Conservation (phyloP, 345 rosid species). For the Eutrema yunnanense region DNA sequence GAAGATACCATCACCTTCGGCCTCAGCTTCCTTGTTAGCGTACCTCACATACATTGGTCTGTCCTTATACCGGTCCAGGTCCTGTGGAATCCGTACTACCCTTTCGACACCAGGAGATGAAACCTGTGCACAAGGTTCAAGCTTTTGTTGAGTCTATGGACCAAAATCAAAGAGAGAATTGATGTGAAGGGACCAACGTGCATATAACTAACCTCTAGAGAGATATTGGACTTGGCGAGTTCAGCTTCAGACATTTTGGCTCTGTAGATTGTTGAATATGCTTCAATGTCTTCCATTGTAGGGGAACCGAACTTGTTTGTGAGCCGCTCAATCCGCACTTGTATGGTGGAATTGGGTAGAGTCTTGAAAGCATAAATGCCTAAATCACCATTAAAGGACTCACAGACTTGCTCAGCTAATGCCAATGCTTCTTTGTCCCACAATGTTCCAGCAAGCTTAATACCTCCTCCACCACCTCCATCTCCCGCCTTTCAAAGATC, state of each 20-base stretch:
- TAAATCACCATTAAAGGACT: constrained; percentile 60
- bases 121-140: constrained; percentile 42
- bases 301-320: constrained; percentile 81
- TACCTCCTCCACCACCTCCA: constrained; percentile 86
- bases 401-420: constrained; percentile 53
- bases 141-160: background rate
- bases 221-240: constrained; percentile 48
- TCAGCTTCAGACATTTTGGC: constrained; percentile 64
- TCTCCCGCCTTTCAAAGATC: constrained; percentile 58
- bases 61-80: constrained; percentile 76
- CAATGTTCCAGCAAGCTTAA: constrained; percentile 70
- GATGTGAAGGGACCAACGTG: background rate
- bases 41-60: constrained; percentile 66
- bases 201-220: constrained; percentile 51
- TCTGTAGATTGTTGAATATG: constrained; percentile 58
- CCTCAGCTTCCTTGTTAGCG: constrained; percentile 19
- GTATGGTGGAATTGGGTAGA: constrained; percentile 50
- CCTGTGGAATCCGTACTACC: constrained; percentile 69
- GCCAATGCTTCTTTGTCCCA: constrained; percentile 83
- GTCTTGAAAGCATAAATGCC: constrained; percentile 79
- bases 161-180: background rate
- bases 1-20: constrained; percentile 62
- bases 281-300: constrained; percentile 69
- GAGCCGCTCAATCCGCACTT: constrained; percentile 78
- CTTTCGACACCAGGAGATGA: constrained; percentile 92